phyloP scores from a whole-genome alignment of 805 yeast species.

The Monosporozyma unispora region DNA sequence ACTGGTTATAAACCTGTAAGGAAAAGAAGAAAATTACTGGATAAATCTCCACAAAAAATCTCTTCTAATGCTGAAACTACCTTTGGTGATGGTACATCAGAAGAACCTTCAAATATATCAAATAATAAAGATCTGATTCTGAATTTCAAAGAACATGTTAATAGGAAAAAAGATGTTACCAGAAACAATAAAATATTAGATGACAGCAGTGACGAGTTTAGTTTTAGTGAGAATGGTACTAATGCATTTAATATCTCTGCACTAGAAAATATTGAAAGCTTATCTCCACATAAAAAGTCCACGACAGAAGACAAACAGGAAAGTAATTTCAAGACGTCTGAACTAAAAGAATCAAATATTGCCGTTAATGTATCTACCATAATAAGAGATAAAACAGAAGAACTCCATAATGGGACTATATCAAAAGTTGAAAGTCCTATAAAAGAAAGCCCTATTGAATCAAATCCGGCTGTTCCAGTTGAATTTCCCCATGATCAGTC shows the following conservation, averaged over 20 bases:
- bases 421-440: not conserved
- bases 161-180: slow-evolving; percentile 11
- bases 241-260: slow-evolving; percentile 23
- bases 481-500: too few species aligned
- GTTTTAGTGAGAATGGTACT: slow-evolving; percentile 25
- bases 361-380: not conserved
- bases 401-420: not conserved
- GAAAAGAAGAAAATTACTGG: slow-evolving; percentile 12
- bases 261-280: not conserved
- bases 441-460: not conserved
- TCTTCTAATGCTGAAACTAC: not conserved
- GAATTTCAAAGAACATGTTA: slow-evolving; percentile 18
- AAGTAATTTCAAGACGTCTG: not conserved
- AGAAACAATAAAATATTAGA: slow-evolving; percentile 24
- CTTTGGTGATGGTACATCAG: not conserved
- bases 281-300: not conserved
- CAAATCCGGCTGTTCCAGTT: not conserved
- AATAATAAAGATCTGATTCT: slow-evolving; percentile 12
- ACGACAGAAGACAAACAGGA: not conserved
- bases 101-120: not conserved
- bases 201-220: slow-evolving; percentile 26
- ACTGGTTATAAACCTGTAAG: slow-evolving; percentile 2
- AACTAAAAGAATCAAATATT: not conserved
- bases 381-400: not conserved
- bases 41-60: slow-evolving; percentile 5